Evolutionary conservation across 2,329 filamentous ascomycete species (phyloP), one percentile per base, ranked within the genome.

Genomic region (Chaetomium olivaceum): DNA sequence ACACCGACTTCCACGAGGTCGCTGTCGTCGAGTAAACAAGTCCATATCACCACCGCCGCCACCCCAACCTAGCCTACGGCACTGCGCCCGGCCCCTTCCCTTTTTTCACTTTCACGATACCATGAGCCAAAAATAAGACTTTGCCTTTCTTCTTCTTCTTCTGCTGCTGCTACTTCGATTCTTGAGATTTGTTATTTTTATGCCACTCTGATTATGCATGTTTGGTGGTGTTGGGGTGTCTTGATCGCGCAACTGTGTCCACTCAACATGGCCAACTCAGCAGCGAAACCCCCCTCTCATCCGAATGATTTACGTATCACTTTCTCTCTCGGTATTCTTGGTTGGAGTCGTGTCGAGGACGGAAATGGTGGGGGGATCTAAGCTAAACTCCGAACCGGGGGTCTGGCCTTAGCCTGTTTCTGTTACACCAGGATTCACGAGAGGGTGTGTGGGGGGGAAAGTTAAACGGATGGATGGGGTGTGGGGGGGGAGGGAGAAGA

Each of bases 1-100:
- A 85, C 78, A 80, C 78, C 55, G 86, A 88, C 79, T 87, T 79
- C 75, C 76, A 82, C 76, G 81, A 84, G 72, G 76, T 82, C 50
- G 77, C 77, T 36, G 74, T 81, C 67, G 76, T 81, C 67, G 76
- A 79, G 74, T 80, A 73, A 75, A 52, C 55, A 27, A 54, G n/a
- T 56, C n/a, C 50, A 31, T n/a, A 14, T 36, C 39, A n/a, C 23
- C 54, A 48, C 11, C n/a, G 23, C n/a, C n/a, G 8, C n/a, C 46
- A 2, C 16, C 16, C 39, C 16, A 4, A 19, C 16, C 39, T 7
- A 19, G 12, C n/a, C 21, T 23, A 48, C 46, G 46, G 21, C 46
- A 23, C 46, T 23, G 46, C 46, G 46, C 46, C 46, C 46, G 46
- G 46, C 46, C 8, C n/a, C 7, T 43, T 14, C 27, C 27, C 27